Conservation (phyloP, 1,139 yeast genomes). For the Hyphopichia khmerensis region DNA sequence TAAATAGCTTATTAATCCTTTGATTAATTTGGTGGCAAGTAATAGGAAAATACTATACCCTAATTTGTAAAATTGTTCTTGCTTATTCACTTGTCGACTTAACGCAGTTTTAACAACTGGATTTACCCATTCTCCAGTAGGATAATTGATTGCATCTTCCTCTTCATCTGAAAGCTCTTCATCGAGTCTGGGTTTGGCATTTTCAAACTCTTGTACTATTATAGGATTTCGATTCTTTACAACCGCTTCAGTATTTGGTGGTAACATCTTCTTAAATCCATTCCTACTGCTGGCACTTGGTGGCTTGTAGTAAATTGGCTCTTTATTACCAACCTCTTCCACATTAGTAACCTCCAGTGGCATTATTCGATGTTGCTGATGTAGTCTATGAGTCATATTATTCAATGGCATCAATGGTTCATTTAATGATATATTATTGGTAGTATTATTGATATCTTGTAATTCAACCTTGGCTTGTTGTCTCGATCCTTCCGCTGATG, state of each 20-base stretch:
- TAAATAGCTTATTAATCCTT: conserved; percentile 11
- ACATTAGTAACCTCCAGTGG: not conserved
- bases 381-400: not conserved
- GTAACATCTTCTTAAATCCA: conserved; percentile 31
- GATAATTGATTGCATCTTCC: conserved; percentile 9
- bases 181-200: not conserved
- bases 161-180: conserved; percentile 13
- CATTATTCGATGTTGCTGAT: not conserved
- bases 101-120: conserved; percentile 40
- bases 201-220: conserved; percentile 5
- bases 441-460: not conserved
- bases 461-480: too few species aligned
- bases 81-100: conserved; percentile 33
- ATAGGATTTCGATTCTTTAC: conserved; percentile 15
- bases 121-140: conserved; percentile 43
- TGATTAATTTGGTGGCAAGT: conserved; percentile 16
- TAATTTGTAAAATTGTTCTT: conserved; percentile 22
- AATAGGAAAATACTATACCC: conserved; percentile 17
- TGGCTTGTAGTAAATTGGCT: conserved; percentile 36
- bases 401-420: conserved; percentile 1
- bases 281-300: conserved; percentile 30
- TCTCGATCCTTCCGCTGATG: too few species aligned
- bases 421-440: too few species aligned
- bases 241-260: conserved; percentile 18
- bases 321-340: conserved; percentile 6